phyloP scores from a whole-genome alignment of 352 stramenopile genomes.

The Globisporangium takayamanum region DNA sequence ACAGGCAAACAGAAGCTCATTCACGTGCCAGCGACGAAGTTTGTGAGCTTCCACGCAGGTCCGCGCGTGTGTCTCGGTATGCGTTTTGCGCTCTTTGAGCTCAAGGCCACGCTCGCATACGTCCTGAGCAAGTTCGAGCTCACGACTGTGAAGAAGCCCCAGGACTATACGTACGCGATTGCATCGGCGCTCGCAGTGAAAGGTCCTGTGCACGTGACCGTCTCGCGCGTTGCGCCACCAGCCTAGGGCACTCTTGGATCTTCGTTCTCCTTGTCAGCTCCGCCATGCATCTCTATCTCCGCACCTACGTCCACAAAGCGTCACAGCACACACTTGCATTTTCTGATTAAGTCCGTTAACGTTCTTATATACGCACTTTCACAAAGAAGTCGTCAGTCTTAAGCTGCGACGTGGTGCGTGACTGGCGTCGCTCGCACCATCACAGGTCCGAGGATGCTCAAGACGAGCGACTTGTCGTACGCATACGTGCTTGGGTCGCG shows the following conservation, averaged over 20 bases:
- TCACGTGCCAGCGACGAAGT: conserved; percentile 13
- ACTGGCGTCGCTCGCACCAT: conserved; percentile 1
- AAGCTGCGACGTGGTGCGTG: background rate
- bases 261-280: too few species aligned
- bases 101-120: conserved; percentile 27
- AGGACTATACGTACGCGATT: conserved; percentile 38
- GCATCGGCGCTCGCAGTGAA: conserved; percentile 25
- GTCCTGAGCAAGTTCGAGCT: conserved; percentile 37
- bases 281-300: too few species aligned
- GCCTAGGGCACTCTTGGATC: too few species aligned
- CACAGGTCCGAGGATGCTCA: conserved; percentile 1
- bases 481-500: conserved; percentile 6
- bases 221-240: background rate
- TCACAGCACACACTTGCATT: background rate
- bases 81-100: conserved; percentile 44
- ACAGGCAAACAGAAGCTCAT: conserved; percentile 17
- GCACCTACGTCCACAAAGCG: background rate
- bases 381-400: background rate
- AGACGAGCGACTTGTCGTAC: conserved; percentile 15
- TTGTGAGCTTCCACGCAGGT: conserved; percentile 35
- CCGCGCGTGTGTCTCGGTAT: conserved; percentile 41
- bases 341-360: background rate
- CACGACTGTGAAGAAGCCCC: conserved; percentile 27
- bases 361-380: too few species aligned
- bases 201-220: conserved; percentile 24